phyloP scores from a whole-genome alignment of 2,329 filamentous ascomycete species.

The Metarhizium brunneum region DNA sequence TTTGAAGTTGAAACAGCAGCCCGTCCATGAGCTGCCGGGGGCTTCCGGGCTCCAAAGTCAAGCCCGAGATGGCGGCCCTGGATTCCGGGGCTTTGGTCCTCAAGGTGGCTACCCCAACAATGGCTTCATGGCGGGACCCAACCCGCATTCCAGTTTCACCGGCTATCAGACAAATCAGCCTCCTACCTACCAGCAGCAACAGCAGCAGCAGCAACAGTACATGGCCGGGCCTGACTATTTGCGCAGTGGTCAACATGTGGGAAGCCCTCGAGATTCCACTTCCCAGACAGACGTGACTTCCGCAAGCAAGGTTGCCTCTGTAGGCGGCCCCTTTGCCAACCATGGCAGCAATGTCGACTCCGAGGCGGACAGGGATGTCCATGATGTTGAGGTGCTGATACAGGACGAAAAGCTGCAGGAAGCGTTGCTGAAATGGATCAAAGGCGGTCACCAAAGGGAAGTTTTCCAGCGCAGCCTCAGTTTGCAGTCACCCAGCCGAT shows the following conservation, averaged over 20 bases:
- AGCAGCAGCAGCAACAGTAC: conserved; percentile 16
- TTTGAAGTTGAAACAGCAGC: conserved; percentile 45
- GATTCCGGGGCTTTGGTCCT: conserved; percentile 1
- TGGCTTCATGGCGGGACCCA: conserved; percentile 14
- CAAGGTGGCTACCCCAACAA: conserved; percentile 16
- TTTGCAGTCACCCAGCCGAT: conserved; percentile 27
- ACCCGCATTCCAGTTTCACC: conserved; percentile 19
- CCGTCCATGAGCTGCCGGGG: conserved; percentile 32
- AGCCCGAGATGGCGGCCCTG: conserved; percentile 1
- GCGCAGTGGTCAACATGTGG: conserved; percentile 22
- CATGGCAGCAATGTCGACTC: conserved; percentile 25
- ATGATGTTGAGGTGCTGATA: conserved; percentile 54
- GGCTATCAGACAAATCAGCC: conserved; percentile 26
- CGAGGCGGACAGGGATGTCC: conserved; percentile 37
- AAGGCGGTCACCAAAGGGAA: conserved; percentile 51
- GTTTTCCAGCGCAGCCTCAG: conserved; percentile 44
- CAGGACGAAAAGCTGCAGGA: conserved; percentile 51
- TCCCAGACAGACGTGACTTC: conserved; percentile 14
- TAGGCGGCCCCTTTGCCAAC: conserved; percentile 25
- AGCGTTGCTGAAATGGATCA: conserved; percentile 58
- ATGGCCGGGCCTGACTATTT: conserved; percentile 27
- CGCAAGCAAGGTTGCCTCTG: conserved; percentile 23
- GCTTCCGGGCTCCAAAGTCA: conserved; percentile 12
- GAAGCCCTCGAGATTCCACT: conserved; percentile 22
- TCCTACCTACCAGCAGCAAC: conserved; percentile 11